phyloP scores from a whole-genome alignment of 345 rosid genomes.

The Kernera saxatilis region DNA sequence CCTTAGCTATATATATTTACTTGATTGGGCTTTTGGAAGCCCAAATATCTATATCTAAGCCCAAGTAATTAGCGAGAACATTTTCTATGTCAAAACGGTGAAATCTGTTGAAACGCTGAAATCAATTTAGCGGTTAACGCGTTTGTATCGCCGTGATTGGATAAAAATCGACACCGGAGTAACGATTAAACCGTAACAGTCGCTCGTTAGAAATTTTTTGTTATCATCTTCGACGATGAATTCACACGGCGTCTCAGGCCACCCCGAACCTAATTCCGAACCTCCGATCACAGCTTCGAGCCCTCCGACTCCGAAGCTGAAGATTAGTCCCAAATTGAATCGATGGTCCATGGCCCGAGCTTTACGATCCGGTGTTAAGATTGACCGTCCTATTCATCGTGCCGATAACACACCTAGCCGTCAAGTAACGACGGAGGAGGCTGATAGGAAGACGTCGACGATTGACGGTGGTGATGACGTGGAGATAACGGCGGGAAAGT shows the following conservation, averaged over 20 bases:
- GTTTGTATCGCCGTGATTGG: neutral
- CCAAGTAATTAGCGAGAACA: neutral
- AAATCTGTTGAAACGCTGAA: neutral
- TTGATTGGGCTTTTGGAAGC: neutral
- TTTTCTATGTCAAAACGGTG: neutral
- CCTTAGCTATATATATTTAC: neutral
- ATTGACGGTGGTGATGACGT: slow-evolving; percentile 27
- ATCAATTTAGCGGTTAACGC: neutral
- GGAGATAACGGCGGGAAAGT: slow-evolving; percentile 37
- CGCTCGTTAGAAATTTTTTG: neutral
- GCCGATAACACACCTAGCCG: neutral
- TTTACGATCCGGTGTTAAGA: slow-evolving; percentile 63
- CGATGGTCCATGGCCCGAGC: slow-evolving; percentile 87
- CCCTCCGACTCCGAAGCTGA: slow-evolving; percentile 30
- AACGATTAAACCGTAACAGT: neutral
- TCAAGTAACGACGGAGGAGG: neutral
- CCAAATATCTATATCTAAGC: neutral
- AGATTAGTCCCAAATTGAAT: slow-evolving; percentile 63
- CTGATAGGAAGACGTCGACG: neutral
- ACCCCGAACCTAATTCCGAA: slow-evolving; percentile 13
- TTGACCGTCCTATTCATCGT: slow-evolving; percentile 41
- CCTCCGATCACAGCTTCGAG: neutral
- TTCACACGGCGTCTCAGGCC: slow-evolving; percentile 25
- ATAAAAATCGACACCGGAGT: neutral
- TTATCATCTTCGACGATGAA: slow-evolving; percentile 19